A percentile compares a stretch with the other conserved stretches of the same genome.
Evolutionary conservation across 768 basidiomycete species (phyloP).

Genomic region (Pisolithus marmoratus): DNA sequence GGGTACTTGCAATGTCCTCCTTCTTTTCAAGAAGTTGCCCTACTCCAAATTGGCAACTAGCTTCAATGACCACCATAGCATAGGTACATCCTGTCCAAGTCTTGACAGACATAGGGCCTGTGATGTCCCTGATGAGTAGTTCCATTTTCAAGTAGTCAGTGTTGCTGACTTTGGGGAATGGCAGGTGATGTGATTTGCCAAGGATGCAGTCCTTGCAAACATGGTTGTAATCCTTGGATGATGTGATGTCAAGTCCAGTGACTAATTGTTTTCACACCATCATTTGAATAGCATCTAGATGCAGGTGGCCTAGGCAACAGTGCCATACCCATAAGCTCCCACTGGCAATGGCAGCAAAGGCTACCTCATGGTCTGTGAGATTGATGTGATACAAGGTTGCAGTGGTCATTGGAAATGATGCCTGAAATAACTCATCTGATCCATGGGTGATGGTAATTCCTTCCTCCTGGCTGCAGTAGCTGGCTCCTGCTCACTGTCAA

Average conservation of each 20-base stretch:
- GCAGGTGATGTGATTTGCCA: conserved; percentile 26
- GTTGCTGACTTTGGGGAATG: conserved; percentile 28
- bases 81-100: conserved; percentile 4
- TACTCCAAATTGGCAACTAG: conserved; percentile 5
- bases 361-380: conserved; percentile 2
- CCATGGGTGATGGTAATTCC: conserved; percentile 1
- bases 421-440: conserved; percentile 1
- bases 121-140: conserved; percentile 6
- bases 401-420: background rate
- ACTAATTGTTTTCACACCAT: conserved; percentile 11
- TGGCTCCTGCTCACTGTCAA: conserved; percentile 7
- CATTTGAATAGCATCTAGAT: conserved; percentile 6
- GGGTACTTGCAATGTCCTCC: conserved; percentile 4
- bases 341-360: conserved; percentile 9
- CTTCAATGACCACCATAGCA: conserved; percentile 6
- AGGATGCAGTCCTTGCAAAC: conserved; percentile 30
- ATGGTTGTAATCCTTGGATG: conserved; percentile 10
- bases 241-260: conserved; percentile 17
- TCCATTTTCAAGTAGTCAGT: conserved; percentile 15
- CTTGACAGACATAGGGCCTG: conserved; percentile 11
- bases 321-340: conserved; percentile 20
- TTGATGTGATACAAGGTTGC: conserved; percentile 8
- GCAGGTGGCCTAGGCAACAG: conserved; percentile 21
- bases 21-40: conserved; percentile 8
- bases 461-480: conserved; percentile 1